Conservation (phyloP, 169 alveolate genomes). For the Toxoplasma gondii region DNA sequence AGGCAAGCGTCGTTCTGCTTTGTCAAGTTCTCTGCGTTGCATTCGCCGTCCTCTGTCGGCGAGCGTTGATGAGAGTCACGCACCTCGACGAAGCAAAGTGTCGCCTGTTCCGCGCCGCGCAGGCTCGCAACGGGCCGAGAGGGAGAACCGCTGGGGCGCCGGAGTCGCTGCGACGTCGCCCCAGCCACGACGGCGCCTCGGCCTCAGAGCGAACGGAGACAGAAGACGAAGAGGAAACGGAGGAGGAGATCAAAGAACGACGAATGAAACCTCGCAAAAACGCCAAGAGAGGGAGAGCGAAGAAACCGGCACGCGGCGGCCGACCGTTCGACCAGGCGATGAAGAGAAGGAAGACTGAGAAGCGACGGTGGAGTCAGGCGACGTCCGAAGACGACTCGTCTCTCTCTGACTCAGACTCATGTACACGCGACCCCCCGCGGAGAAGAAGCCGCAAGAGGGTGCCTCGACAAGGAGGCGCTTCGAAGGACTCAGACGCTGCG, state of each 20-base stretch:
- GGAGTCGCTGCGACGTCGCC: not conserved
- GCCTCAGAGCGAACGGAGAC: too few species aligned
- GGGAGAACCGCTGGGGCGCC: not conserved
- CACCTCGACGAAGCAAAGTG: not conserved
- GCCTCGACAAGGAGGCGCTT: too few species aligned
- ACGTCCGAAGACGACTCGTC: too few species aligned
- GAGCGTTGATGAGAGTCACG: not conserved
- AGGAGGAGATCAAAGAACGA: not conserved
- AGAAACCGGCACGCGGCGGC: not conserved
- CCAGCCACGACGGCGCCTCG: not conserved
- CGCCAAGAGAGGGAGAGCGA: not conserved
- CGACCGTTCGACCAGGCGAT: too few species aligned
- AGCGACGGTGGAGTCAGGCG: too few species aligned
- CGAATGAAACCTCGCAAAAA: not conserved
- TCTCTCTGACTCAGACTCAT: too few species aligned
- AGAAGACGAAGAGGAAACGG: not conserved
- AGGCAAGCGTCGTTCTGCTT: not conserved
- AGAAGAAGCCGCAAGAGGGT: too few species aligned
- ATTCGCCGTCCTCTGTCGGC: not conserved
- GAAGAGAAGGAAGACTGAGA: too few species aligned
- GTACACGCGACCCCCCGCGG: too few species aligned
- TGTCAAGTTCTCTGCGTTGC: not conserved
- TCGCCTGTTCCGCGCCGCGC: not conserved
- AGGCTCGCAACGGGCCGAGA: not conserved
- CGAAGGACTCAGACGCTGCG: too few species aligned